phyloP scores from a whole-genome alignment of 2,329 filamentous ascomycete species.

The Penicillium paneum region DNA sequence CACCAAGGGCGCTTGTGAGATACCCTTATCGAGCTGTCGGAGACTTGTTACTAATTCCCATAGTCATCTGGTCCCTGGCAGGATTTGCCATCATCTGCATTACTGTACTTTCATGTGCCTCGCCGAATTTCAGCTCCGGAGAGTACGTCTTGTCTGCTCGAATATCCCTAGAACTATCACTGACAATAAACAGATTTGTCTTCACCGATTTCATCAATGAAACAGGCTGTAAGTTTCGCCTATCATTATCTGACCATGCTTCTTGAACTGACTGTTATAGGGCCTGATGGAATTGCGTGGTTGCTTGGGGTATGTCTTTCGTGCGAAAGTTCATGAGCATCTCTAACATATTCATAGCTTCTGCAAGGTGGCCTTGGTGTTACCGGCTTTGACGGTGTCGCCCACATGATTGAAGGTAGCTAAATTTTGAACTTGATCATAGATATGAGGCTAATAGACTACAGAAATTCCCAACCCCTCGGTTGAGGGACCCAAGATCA shows the following conservation, averaged over 20 bases:
- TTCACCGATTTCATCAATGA: slow-evolving; percentile 66
- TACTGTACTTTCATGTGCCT: slow-evolving; percentile 63
- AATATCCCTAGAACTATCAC: neutral
- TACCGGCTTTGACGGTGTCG: slow-evolving; percentile 50
- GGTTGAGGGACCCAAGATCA: slow-evolving; percentile 61
- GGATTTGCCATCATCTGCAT: slow-evolving; percentile 70
- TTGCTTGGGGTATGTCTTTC: slow-evolving; percentile 39
- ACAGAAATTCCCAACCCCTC: slow-evolving; percentile 45
- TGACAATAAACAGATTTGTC: slow-evolving; percentile 39
- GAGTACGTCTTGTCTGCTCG: slow-evolving; percentile 47
- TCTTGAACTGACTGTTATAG: slow-evolving; percentile 19
- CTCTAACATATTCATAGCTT: slow-evolving; percentile 31
- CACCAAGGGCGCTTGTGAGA: slow-evolving; percentile 60
- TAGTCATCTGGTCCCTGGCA: slow-evolving; percentile 63
- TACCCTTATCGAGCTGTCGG: neutral
- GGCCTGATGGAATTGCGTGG: slow-evolving; percentile 61
- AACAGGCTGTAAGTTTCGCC: slow-evolving; percentile 52
- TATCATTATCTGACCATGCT: neutral
- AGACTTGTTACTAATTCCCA: slow-evolving; percentile 1
- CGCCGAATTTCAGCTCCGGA: slow-evolving; percentile 62
- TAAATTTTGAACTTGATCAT: neutral
- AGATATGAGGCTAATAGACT: slow-evolving; percentile 4
- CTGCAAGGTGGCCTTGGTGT: slow-evolving; percentile 53
- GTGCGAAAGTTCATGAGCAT: too few relatives aligned
- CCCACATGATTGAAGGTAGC: slow-evolving; percentile 53